A percentile compares a stretch with the other conserved stretches of the same genome.
phyloP scores from a whole-genome alignment of 2,329 filamentous ascomycete species.

The Ilyonectria sp. region DNA sequence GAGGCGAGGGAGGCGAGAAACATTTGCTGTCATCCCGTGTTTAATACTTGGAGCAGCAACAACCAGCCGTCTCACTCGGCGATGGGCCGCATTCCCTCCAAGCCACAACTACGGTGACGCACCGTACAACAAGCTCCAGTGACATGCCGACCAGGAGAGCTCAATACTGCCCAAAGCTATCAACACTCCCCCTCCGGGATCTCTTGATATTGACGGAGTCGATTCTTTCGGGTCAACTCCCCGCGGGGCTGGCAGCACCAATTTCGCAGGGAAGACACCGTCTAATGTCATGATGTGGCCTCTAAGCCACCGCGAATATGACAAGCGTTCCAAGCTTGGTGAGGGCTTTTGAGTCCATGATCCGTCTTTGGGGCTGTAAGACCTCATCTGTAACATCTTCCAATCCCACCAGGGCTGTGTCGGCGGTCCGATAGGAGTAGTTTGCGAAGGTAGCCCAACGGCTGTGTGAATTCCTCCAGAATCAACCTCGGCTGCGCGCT shows the following conservation, averaged over 20 bases:
- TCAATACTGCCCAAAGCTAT: conserved; percentile 6
- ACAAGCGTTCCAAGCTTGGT: not conserved
- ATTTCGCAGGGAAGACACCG: not conserved
- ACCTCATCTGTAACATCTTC: conserved; percentile 3
- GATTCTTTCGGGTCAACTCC: not conserved
- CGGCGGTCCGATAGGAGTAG: not conserved
- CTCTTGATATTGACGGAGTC: not conserved
- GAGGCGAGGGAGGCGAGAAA: conserved; percentile 9
- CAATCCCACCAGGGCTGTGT: conserved; percentile 3
- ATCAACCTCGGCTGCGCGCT: not conserved
- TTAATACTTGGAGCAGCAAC: conserved; percentile 7
- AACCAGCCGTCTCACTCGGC: conserved; percentile 13
- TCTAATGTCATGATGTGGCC: conserved; percentile 1
- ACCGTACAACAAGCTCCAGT: not conserved
- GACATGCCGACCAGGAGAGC: not conserved
- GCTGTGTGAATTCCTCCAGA: not conserved
- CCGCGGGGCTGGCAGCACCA: not conserved
- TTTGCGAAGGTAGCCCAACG: not conserved
- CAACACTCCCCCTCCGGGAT: not conserved
- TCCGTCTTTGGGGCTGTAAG: conserved; percentile 27
- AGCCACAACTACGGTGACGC: conserved; percentile 12
- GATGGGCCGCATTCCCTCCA: conserved; percentile 1
- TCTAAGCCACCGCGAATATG: conserved; percentile 17
- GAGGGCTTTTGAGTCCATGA: conserved; percentile 4
- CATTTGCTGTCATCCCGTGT: not conserved